Percentiles rank a stretch among this genome's conserved stretches.
Evolutionary conservation across 2,329 filamentous ascomycete genomes (phyloP).

Genomic region (Nectriaceae sp.): DNA sequence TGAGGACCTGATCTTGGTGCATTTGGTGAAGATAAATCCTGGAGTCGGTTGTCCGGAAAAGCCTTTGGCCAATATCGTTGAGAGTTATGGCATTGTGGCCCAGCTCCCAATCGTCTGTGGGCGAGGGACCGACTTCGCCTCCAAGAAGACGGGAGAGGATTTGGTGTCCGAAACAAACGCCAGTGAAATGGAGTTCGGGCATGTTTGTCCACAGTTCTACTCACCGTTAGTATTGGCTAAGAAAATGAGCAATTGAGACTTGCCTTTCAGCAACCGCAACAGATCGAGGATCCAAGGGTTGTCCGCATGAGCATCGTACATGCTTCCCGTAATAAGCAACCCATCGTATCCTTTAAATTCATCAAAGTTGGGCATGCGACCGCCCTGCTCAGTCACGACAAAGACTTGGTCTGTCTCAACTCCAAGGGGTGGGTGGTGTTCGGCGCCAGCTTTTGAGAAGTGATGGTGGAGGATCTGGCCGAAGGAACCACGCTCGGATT

Average conservation of each 20-base stretch:
- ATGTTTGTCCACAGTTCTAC: constrained; percentile 51
- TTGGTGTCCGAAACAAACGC: constrained; percentile 83
- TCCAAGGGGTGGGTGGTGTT: constrained; percentile 54
- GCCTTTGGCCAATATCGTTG: constrained; percentile 63
- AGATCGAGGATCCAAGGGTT: constrained; percentile 74
- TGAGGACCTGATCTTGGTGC: constrained; percentile 73
- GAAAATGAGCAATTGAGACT: neutral
- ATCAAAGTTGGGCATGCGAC: constrained; percentile 46
- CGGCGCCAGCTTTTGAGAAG: constrained; percentile 51
- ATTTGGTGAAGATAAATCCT: constrained; percentile 71
- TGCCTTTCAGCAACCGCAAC: constrained; percentile 55
- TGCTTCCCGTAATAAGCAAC: constrained; percentile 71
- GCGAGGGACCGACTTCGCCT: constrained; percentile 64
- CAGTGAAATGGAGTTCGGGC: constrained; percentile 62
- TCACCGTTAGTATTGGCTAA: neutral
- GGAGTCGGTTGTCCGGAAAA: constrained; percentile 61
- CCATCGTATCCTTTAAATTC: constrained; percentile 68
- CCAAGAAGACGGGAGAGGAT: constrained; percentile 73
- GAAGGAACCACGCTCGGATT: constrained; percentile 52
- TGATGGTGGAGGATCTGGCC: constrained; percentile 54
- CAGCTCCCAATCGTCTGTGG: constrained; percentile 70
- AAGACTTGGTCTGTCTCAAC: constrained; percentile 58
- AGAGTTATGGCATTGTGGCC: constrained; percentile 67
- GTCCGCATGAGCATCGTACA: constrained; percentile 70
- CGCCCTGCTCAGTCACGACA: constrained; percentile 51